Evolutionary conservation across 768 basidiomycete genomes (phyloP).

Genomic region (Amanita rubescens): DNA sequence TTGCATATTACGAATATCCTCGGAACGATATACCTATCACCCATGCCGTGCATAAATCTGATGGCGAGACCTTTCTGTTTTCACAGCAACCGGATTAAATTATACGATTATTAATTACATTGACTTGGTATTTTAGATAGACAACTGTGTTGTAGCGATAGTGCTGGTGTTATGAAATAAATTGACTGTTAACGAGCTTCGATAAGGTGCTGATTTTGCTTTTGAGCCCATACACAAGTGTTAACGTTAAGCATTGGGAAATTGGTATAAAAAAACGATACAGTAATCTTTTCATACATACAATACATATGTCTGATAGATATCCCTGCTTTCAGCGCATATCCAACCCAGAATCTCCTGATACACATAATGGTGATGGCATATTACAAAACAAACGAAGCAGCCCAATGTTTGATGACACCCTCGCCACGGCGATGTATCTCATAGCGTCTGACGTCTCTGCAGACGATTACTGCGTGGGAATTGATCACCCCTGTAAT

Average conservation of each 20-base stretch:
- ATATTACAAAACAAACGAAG: constrained; percentile 36
- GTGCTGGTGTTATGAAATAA: neutral
- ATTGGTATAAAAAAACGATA: neutral
- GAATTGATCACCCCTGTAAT: constrained; percentile 54
- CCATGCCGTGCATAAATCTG: neutral
- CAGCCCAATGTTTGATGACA: constrained; percentile 66
- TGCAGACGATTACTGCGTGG: constrained; percentile 65
- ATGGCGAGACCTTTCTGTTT: neutral
- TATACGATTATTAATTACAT: neutral
- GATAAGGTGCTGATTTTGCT: neutral
- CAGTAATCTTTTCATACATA: neutral
- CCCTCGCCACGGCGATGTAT: constrained; percentile 54
- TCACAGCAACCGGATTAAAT: neutral
- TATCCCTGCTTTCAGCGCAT: too few relatives aligned
- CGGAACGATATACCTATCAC: neutral
- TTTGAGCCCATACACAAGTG: too few relatives aligned
- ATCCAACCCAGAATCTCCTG: neutral
- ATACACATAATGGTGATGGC: neutral
- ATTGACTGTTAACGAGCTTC: neutral
- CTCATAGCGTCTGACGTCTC: constrained; percentile 57
- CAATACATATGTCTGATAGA: neutral
- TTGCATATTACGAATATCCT: neutral
- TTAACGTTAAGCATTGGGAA: too few relatives aligned
- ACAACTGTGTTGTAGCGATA: neutral
- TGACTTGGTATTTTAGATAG: neutral